phyloP scores from a whole-genome alignment of 1,284 basidiomycete genomes.

The Microbotryum scabiosae region DNA sequence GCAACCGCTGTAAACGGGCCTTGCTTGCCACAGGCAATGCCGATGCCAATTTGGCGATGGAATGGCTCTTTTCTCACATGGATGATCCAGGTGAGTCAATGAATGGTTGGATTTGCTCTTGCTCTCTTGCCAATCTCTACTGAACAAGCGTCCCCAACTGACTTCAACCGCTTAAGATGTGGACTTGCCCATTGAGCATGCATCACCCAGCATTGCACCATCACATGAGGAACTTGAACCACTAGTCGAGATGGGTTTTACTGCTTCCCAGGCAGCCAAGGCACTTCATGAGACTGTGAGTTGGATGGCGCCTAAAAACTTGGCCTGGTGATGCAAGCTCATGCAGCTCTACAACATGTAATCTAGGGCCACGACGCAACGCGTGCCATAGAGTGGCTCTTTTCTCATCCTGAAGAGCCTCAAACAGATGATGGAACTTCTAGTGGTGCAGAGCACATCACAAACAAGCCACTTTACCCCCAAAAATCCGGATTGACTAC shows the following conservation, averaged over 20 bases:
- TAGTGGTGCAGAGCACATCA: constrained; percentile 30
- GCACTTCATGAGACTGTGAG: constrained; percentile 77
- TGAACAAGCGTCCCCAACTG: no score
- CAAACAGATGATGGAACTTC: constrained; percentile 53
- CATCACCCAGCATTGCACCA: background rate
- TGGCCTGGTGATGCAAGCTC: no score
- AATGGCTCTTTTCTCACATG: constrained; percentile 93
- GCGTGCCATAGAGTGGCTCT: constrained; percentile 92
- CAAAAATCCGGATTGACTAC: constrained; percentile 26
- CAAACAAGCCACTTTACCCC: constrained; percentile 4
- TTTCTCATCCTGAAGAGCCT: constrained; percentile 80
- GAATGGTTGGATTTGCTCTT: background rate
- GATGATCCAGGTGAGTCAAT: constrained; percentile 67
- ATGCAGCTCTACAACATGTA: no score
- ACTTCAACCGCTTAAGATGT: no score
- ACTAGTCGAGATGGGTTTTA: constrained; percentile 90
- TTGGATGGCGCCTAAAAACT: constrained; percentile 4
- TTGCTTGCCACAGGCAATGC: constrained; percentile 76
- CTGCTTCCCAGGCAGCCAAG: constrained; percentile 70
- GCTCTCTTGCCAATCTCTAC: no score
- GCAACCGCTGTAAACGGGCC: constrained; percentile 74
- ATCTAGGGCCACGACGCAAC: constrained; percentile 63
- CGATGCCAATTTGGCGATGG: constrained; percentile 77
- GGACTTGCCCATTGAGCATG: no score
- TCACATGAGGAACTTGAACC: constrained; percentile 40